These are phyloP conservation scores for Kwoniella mangroviensis DNA, from an alignment of 768 basidiomycete genomes.

Conservation along the genomic window DNA sequence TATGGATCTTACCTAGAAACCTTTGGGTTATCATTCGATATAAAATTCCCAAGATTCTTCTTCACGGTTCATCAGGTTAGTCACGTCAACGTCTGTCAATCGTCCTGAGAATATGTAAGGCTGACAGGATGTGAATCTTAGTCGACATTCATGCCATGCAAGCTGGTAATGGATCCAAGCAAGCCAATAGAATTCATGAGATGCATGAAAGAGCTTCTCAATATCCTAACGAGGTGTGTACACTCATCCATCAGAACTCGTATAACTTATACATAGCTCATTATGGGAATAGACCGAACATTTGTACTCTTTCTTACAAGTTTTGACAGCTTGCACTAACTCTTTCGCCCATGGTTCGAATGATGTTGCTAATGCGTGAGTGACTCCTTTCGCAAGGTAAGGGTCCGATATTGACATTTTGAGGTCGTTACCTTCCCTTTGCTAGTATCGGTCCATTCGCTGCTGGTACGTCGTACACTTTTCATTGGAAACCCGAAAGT, in stretches of 20 bases:
- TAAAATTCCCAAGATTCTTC: constrained; percentile 47
- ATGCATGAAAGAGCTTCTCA: constrained; percentile 56
- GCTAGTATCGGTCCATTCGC: constrained; percentile 55
- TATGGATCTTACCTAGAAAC: constrained; percentile 57
- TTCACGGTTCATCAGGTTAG: constrained; percentile 33
- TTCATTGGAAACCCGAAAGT: too few relatives aligned
- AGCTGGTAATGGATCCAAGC: constrained; percentile 35
- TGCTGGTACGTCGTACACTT: constrained; percentile 22
- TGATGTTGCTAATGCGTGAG: constrained; percentile 57
- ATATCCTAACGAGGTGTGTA: constrained; percentile 58
- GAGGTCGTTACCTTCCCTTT: neutral
- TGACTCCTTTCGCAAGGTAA: neutral
- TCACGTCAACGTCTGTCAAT: too few relatives aligned
- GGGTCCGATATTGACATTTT: neutral
- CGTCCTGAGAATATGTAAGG: neutral
- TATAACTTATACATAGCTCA: neutral
- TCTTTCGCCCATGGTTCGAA: constrained; percentile 62
- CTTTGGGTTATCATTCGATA: constrained; percentile 58
- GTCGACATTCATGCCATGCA: constrained; percentile 56
- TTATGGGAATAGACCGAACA: constrained; percentile 55
- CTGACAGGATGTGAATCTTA: neutral
- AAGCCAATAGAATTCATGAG: constrained; percentile 42
- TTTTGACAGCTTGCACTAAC: constrained; percentile 60
- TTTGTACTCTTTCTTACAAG: constrained; percentile 60
- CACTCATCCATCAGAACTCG: neutral